phyloP scores from a whole-genome alignment of 768 basidiomycete genomes.

The Lentinula raphanica region DNA sequence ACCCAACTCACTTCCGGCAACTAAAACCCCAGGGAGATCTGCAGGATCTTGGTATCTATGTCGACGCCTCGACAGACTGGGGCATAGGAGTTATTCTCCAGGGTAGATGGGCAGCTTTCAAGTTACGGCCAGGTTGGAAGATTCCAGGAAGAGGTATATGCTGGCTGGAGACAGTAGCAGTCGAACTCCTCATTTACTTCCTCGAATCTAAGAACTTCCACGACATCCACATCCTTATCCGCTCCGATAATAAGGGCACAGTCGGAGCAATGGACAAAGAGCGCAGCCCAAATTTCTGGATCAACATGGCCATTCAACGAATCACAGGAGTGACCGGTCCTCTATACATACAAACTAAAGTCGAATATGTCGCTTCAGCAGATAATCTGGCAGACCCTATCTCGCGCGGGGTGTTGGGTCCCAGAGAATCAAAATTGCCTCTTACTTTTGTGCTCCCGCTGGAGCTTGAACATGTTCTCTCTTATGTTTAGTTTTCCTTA shows the following conservation, averaged over 20 bases:
- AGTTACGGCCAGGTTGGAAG: no score
- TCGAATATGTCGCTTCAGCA: constrained; percentile 12
- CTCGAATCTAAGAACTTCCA: constrained; percentile 4
- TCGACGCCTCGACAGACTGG: constrained; percentile 26
- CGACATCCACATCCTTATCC: constrained; percentile 21
- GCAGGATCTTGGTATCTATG: constrained; percentile 20
- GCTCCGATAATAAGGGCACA: constrained; percentile 31
- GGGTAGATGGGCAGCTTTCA: constrained; percentile 12
- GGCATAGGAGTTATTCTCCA: constrained; percentile 14
- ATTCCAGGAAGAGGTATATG: constrained; percentile 13
- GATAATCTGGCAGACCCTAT: constrained; percentile 18
- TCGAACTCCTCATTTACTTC: constrained; percentile 12
- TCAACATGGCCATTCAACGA: constrained; percentile 12
- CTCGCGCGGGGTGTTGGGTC: constrained; percentile 13
- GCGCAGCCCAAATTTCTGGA: constrained; percentile 10
- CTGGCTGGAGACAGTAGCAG: constrained; percentile 18
- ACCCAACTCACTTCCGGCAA: constrained; percentile 4
- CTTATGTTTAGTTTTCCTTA: background rate
- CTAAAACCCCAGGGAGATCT: constrained; percentile 8
- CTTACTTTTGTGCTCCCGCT: background rate
- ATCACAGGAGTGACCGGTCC: background rate
- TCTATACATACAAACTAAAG: background rate
- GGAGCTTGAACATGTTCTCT: background rate
- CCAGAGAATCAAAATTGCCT: background rate
- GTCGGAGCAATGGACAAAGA: constrained; percentile 23